Evolutionary conservation across 164 flowering plant genomes (phyloP), one percentile per base, ranked within the genome.

Genomic region (Chimonanthus praecox): DNA sequence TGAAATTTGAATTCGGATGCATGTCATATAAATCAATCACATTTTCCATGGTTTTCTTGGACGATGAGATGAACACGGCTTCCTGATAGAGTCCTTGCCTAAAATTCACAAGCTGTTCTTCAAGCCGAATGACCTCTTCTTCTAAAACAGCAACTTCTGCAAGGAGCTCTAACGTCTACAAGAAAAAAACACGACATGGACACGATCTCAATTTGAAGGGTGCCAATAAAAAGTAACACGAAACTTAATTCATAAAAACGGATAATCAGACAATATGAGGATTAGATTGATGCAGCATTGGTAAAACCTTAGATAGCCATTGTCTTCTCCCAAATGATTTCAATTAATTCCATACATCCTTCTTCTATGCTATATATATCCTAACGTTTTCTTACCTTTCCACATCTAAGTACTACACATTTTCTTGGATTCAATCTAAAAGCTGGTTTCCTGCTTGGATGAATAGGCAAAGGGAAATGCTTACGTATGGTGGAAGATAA

Each of bases 131-230:
- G 67, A 94, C 91, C 80, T 94, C 98, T 81, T 94, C 98, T 76
- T 94, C 98, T 82, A 94, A 74, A 51, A 94, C 95, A 68, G 97
- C 97, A 46, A 94, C 98, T 83, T 94, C 97, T 2, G 97, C 98
- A 4, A 94, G 87, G 74, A 94, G 97, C 85, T 91, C 97, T 64
- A 91, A 72, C 45, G 88, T 92, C 98, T 90, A 77, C 75, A 75
- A 72, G 45, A 8, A 64, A 69, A 80, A 33, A 54, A 74, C 16
- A 66, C 15, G 15, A 54, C 60, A 54, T 4, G 15, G 54, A 43
- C 61, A 65, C 18, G 18, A n/a, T 11, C 10, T 47, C 47, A 43
- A 44, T 3, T 62, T 45, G 2, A 54, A 54, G 60, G 7, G 43
- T n/a, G 45, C 65, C 65, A 65, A 65, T 43, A 7, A 33, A 65